These are phyloP conservation scores for Aspergillus quadrilineatus DNA, from an alignment of 2,329 filamentous ascomycete genomes.

Conservation along the genomic window DNA sequence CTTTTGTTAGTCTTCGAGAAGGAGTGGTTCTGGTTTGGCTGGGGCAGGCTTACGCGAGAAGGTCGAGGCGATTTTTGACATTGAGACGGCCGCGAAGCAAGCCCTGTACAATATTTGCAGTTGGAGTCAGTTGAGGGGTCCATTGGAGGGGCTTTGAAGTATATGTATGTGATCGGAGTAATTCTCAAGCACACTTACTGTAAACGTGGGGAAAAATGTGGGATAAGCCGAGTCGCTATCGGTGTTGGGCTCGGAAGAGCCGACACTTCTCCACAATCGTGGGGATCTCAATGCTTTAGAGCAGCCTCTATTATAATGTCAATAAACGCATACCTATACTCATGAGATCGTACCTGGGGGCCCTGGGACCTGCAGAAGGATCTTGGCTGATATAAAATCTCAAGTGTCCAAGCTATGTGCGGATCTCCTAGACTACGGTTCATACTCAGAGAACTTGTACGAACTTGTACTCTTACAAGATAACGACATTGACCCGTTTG, in stretches of 20 bases:
- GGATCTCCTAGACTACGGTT: no score
- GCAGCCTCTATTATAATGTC: no score
- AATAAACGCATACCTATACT: no score
- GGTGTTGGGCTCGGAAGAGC: background rate
- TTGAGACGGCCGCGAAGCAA: slow-evolving; percentile 13
- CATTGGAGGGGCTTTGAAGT: background rate
- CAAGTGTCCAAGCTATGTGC: no score
- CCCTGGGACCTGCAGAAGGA: no score
- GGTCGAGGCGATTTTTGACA: slow-evolving; percentile 39
- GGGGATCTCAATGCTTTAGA: background rate
- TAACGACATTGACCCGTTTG: no score
- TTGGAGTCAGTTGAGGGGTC: background rate
- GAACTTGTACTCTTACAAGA: no score
- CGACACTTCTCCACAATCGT: slow-evolving; percentile 4
- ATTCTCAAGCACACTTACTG: background rate
- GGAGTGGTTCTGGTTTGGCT: background rate
- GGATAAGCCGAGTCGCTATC: background rate
- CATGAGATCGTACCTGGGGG: no score
- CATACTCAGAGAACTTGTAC: no score
- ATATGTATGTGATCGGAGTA: background rate
- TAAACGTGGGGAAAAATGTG: slow-evolving; percentile 1
- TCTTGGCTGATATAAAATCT: no score
- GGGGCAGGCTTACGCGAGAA: slow-evolving; percentile 33
- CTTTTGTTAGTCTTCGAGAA: slow-evolving; percentile 5
- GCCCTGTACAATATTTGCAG: background rate